Evolutionary conservation across 768 basidiomycete genomes (phyloP).

Genomic region (Lactarius sp.): DNA sequence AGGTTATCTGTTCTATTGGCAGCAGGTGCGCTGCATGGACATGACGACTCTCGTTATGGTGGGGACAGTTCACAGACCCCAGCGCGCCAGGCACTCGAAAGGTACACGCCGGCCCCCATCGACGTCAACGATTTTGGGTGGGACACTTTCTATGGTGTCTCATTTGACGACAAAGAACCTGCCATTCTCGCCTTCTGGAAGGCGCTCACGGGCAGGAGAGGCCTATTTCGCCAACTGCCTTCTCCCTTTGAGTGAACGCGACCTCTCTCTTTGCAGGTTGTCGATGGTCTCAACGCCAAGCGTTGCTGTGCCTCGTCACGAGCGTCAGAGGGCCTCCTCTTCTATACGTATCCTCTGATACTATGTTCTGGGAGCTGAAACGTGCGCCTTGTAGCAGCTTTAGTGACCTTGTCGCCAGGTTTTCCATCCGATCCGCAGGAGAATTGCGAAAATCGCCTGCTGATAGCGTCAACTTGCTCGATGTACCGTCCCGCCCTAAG

Average conservation of each 20-base stretch:
- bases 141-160: slow-evolving; percentile 79
- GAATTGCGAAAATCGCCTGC: slow-evolving; percentile 61
- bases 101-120: too few relatives aligned
- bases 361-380: background rate
- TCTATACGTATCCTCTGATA: slow-evolving; percentile 44
- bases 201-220: slow-evolving; percentile 36
- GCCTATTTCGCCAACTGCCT: background rate
- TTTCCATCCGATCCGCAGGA: slow-evolving; percentile 85
- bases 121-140: slow-evolving; percentile 37
- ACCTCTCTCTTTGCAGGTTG: slow-evolving; percentile 45
- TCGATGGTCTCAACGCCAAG: slow-evolving; percentile 49
- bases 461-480: slow-evolving; percentile 84
- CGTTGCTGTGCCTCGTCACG: slow-evolving; percentile 88
- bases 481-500: slow-evolving; percentile 42
- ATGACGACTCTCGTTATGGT: too few relatives aligned
- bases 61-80: too few relatives aligned
- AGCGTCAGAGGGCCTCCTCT: slow-evolving; percentile 88
- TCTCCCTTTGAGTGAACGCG: background rate
- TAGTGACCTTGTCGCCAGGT: slow-evolving; percentile 81
- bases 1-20: too few relatives aligned
- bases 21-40: too few relatives aligned
- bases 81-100: too few relatives aligned
- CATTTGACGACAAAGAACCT: slow-evolving; percentile 62
- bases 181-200: slow-evolving; percentile 84
- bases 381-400: slow-evolving; percentile 51